phyloP scores from a whole-genome alignment of 495 filamentous ascomycete genomes.

The Wilcoxina mikolae region DNA sequence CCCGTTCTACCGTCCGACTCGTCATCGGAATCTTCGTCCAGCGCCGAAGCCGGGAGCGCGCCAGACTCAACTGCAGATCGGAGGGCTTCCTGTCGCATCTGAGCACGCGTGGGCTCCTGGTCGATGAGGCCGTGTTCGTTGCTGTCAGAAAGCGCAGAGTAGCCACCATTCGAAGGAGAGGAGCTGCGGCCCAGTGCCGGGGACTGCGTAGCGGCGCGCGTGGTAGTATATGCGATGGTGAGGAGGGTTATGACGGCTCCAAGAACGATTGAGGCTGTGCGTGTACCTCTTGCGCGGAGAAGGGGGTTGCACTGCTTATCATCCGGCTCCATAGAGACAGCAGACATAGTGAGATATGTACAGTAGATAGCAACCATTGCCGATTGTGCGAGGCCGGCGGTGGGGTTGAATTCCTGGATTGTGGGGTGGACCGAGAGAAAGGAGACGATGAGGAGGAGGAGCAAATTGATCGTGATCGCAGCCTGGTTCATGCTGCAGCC shows the following conservation, averaged over 20 bases:
- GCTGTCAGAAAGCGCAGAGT: constrained; percentile 47
- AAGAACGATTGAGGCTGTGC: constrained; percentile 74
- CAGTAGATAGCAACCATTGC: constrained; percentile 97
- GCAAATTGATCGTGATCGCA: constrained; percentile 60
- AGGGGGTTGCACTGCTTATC: constrained; percentile 89
- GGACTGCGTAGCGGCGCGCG: constrained; percentile 85
- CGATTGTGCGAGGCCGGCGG: constrained; percentile 85
- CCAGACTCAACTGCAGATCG: constrained; percentile 85
- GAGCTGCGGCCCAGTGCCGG: constrained; percentile 56
- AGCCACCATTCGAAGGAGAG: constrained; percentile 43
- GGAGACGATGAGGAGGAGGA: constrained; percentile 70
- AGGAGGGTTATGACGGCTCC: constrained; percentile 94
- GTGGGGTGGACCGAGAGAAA: constrained; percentile 75
- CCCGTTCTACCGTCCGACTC: constrained; percentile 43
- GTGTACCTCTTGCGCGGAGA: constrained; percentile 73
- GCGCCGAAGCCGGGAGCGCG: constrained; percentile 75
- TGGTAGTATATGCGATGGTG: constrained; percentile 94
- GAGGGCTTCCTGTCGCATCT: constrained; percentile 85
- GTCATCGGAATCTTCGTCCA: constrained; percentile 68
- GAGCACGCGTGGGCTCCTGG: constrained; percentile 68
- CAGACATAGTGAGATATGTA: constrained; percentile 96
- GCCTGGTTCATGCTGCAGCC: constrained; percentile 92
- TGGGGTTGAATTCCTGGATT: constrained; percentile 82
- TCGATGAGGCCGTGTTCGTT: constrained; percentile 77
- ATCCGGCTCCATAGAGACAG: constrained; percentile 96